phyloP scores from a whole-genome alignment of 345 rosid genomes.

The Hibiscus trionum region DNA sequence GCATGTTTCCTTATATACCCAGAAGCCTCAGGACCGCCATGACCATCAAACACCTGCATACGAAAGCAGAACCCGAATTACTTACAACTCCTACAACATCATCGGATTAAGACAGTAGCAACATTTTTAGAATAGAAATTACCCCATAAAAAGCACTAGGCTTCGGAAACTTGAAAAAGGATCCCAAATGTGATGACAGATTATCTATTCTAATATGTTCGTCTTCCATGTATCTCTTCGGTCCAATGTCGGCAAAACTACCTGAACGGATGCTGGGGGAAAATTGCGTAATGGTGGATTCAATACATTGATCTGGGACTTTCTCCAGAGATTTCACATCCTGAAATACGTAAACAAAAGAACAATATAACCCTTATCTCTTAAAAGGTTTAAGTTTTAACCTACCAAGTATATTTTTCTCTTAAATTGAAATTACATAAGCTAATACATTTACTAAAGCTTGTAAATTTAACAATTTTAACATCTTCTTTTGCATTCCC shows the following conservation, averaged over 20 bases:
- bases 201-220: slow-evolving; percentile 55
- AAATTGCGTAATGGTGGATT: slow-evolving; percentile 28
- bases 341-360: slow-evolving; percentile 20
- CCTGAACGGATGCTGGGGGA: slow-evolving; percentile 54
- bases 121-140: slow-evolving; percentile 4
- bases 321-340: slow-evolving; percentile 26
- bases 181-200: slow-evolving; percentile 35
- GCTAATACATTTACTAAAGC: no score
- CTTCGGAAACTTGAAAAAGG: slow-evolving; percentile 38
- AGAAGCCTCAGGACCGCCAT: slow-evolving; percentile 83
- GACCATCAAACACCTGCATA: slow-evolving; percentile 75
- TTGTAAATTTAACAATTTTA: background rate
- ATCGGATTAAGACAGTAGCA: background rate
- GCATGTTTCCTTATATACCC: slow-evolving; percentile 44
- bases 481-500: background rate
- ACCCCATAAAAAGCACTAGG: slow-evolving; percentile 71
- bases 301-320: slow-evolving; percentile 19
- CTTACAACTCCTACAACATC: background rate
- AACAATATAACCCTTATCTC: background rate
- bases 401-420: no score
- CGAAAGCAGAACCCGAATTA: slow-evolving; percentile 3
- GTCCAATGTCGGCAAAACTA: slow-evolving; percentile 52
- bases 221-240: slow-evolving; percentile 55
- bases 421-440: no score
- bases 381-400: no score